These are phyloP conservation scores for Aspergillus affinis DNA, from an alignment of 495 filamentous ascomycete species.

Conservation along the genomic window DNA sequence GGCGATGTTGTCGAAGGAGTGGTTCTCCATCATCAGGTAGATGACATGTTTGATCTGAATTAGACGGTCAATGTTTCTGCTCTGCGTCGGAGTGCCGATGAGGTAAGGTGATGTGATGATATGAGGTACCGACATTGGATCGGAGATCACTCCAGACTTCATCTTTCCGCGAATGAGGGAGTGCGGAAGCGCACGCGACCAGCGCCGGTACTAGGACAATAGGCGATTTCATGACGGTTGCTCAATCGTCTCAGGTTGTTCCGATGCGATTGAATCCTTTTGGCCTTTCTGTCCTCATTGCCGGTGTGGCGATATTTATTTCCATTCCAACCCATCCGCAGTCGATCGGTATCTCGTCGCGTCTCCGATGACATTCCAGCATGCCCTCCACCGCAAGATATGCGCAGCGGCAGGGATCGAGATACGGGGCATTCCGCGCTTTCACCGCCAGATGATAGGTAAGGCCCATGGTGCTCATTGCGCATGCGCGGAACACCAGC, in stretches of 20 bases:
- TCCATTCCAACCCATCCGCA: too few relatives aligned
- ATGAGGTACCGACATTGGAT: slow-evolving; percentile 26
- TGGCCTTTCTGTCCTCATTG: neutral
- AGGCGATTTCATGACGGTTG: slow-evolving; percentile 20
- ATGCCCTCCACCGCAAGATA: neutral
- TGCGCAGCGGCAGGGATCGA: neutral
- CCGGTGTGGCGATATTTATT: too few relatives aligned
- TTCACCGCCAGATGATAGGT: neutral
- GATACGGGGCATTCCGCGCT: neutral
- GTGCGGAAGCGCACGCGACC: slow-evolving; percentile 17
- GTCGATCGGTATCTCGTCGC: too few relatives aligned
- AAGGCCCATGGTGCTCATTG: neutral
- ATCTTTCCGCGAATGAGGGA: slow-evolving; percentile 14
- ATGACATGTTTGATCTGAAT: slow-evolving; percentile 44
- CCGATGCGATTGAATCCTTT: neutral
- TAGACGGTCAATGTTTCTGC: neutral
- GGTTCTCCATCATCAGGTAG: slow-evolving; percentile 47
- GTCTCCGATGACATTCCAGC: too few relatives aligned
- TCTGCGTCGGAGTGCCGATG: neutral
- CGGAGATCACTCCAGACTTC: slow-evolving; percentile 29
- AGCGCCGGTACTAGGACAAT: slow-evolving; percentile 16
- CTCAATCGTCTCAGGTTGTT: neutral
- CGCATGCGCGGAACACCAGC: neutral
- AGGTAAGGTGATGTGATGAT: neutral
- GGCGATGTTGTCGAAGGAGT: slow-evolving; percentile 48